A percentile compares a stretch with the other conserved stretches of the same genome.
Evolutionary conservation across 495 filamentous ascomycete genomes (phyloP).

Genomic region (Lasiosphaeria hispida): DNA sequence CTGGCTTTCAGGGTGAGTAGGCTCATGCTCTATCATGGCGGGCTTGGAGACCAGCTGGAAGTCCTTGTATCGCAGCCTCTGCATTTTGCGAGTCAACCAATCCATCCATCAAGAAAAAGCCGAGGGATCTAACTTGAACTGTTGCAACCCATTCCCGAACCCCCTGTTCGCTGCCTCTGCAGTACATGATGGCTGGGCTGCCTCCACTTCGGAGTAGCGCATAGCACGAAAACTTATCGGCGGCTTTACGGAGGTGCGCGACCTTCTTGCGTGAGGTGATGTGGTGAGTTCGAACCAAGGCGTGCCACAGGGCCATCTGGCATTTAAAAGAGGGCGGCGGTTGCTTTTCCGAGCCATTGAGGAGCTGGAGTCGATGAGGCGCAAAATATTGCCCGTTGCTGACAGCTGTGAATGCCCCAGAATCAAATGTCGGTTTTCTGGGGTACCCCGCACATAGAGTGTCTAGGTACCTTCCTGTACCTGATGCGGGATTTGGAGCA

Average conservation of each 20-base stretch:
- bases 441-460: too few species aligned
- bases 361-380: too few species aligned
- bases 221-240: constrained; percentile 52
- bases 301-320: constrained; percentile 44
- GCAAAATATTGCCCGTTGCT: too few species aligned
- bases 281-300: constrained; percentile 75
- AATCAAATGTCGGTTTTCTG: too few species aligned
- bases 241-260: constrained; percentile 60
- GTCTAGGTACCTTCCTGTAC: too few species aligned
- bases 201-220: constrained; percentile 66
- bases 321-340: neutral
- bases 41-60: constrained; percentile 30
- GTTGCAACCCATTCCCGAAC: constrained; percentile 32
- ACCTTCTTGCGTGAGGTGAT: constrained; percentile 82
- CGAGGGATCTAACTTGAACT: constrained; percentile 27
- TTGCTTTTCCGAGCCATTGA: too few species aligned
- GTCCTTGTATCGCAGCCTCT: constrained; percentile 35
- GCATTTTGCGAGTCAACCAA: neutral
- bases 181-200: constrained; percentile 76
- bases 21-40: constrained; percentile 10
- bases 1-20: constrained; percentile 7
- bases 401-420: too few species aligned
- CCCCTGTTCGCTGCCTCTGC: constrained; percentile 55
- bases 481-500: too few species aligned
- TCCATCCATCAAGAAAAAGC: neutral